Evolutionary conservation across 495 filamentous ascomycete genomes (phyloP), one percentile per base, ranked within the genome.

Genomic region (Tuber brumale): DNA sequence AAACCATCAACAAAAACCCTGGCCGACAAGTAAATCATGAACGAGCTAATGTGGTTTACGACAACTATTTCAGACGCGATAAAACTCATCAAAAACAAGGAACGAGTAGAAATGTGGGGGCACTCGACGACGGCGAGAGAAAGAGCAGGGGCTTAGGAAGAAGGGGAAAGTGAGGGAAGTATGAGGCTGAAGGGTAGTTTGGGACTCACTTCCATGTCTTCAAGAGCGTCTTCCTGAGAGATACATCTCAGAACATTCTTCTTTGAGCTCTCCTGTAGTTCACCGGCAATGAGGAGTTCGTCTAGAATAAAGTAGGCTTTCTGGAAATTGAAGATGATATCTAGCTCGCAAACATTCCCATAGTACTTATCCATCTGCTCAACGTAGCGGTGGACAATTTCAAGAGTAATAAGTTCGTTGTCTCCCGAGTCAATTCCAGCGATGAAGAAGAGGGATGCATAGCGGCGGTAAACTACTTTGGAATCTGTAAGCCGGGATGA

Each of bases 351-450:
- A 74, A 99, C 95, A 85, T 99, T 99, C 85, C 95, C 95, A 84
- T 98, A 99, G 88, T 99, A 99, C 84, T 99, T 99, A 88, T 99
- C 95, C 95, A 99, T 99, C 86, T 99, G 95, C 85, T 99, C 95
- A 71, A 99, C 95, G 85, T 97, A 99, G 81, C 95, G 93, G 85
- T 99, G 95, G 72, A 99, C 94, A 82, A 97, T 93, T 85, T 99
- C 95, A 79, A 99, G 93, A 41, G 93, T 97, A 84, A 98, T 97
- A 84, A 99, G 87, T 82, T 98, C 95, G 87, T 99, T 99, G 83
- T 99, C 95, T 74, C 92, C 93, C 9, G 94, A 92, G 48, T 92
- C 90, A 85, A 94, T 97, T 76, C 95, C 95, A 84, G 95, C 95
- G 84, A 99, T 97, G 88, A 99, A 99, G 88, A 97, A 99, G 76